Evolutionary conservation across 768 basidiomycete species (phyloP).

Genomic region (Rhizopogon vinicolor): DNA sequence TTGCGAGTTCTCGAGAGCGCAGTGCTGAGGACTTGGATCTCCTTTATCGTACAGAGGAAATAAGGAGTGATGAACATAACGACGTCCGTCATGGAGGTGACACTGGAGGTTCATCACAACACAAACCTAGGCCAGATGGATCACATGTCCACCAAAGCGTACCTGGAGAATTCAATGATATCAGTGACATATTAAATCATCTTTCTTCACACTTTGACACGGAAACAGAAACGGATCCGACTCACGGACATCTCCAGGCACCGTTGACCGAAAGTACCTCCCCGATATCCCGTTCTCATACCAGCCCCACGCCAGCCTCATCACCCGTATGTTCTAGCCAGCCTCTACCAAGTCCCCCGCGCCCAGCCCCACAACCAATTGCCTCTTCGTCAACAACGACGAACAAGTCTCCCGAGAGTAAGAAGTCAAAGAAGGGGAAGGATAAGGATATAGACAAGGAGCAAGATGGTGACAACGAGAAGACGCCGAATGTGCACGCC

Average conservation of each 20-base stretch:
- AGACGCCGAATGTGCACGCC: slow-evolving; percentile 45
- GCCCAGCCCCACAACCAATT: slow-evolving; percentile 32
- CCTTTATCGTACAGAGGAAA: slow-evolving; percentile 41
- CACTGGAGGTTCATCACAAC: slow-evolving; percentile 31
- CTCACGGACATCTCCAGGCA: slow-evolving; percentile 35
- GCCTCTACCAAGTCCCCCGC: slow-evolving; percentile 32
- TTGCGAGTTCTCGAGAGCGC: slow-evolving; percentile 23
- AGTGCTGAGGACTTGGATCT: slow-evolving; percentile 50
- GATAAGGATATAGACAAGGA: slow-evolving; percentile 17
- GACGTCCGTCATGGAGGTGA: slow-evolving; percentile 38
- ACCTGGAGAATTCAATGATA: slow-evolving; percentile 61
- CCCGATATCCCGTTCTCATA: slow-evolving; percentile 26
- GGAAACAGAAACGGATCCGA: slow-evolving; percentile 39
- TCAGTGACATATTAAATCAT: slow-evolving; percentile 74
- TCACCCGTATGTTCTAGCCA: slow-evolving; percentile 23
- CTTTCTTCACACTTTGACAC: slow-evolving; percentile 67
- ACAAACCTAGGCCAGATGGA: slow-evolving; percentile 17
- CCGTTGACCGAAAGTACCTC: slow-evolving; percentile 26
- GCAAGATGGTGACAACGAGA: slow-evolving; percentile 36
- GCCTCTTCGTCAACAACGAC: slow-evolving; percentile 48
- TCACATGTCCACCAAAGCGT: slow-evolving; percentile 43
- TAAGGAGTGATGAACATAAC: slow-evolving; percentile 9
- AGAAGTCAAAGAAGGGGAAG: slow-evolving; percentile 23
- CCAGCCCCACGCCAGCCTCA: slow-evolving; percentile 13
- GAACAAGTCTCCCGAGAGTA: slow-evolving; percentile 17